Base-by-base conservation (phyloP, 768 basidiomycete species). In the Tylopilus felleus region DNA sequence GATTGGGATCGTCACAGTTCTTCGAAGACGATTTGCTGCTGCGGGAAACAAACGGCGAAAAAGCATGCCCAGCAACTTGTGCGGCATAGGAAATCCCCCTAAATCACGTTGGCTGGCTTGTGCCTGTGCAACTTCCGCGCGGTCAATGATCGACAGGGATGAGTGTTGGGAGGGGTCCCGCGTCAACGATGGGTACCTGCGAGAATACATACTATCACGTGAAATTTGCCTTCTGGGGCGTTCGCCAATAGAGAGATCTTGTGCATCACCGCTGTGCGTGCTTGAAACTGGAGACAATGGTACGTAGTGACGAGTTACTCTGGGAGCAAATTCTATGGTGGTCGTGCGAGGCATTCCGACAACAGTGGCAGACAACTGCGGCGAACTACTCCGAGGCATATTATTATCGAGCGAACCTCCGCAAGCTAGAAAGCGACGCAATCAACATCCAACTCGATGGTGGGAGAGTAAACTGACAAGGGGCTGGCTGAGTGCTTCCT, bases 51-150 rank as follows among this genome's bases (percentile, higher is more conserved):
- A 67, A 23, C 73, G 73, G 10, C 72, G 58, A 27, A 92, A 70
- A 2, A 87, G 55, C 10, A 64, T 68, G 4, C 73, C 78, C 13
- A 85, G 52, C 27, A 90, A 71, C 50, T 79, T 68, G 63, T 77
- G 77, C 0, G 86, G 86, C 77, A 85, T 85, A 2, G 88, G 88
- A 66, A 90, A 90, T 2, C 88, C 88, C 27, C 88, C 88, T 50
- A 86, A 84, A 17, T 74, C 82, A 39, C 74, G 74, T 54, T 80
- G 71, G 60, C 74, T 79, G 17, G 53, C 47, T 22, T 39, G 51
- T 16, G 45, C 22, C 8, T 49, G 60, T 57, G 4, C 60, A 48
- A 19, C 53, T 52, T 23, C 56, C 53, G 58, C 12, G 33, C 51
- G 54, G 23, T 67, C 51, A 51, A 65, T 44, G 38, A 54, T 35